Base-by-base conservation (phyloP, 345 rosid genomes). In the Lepidium africanum region DNA sequence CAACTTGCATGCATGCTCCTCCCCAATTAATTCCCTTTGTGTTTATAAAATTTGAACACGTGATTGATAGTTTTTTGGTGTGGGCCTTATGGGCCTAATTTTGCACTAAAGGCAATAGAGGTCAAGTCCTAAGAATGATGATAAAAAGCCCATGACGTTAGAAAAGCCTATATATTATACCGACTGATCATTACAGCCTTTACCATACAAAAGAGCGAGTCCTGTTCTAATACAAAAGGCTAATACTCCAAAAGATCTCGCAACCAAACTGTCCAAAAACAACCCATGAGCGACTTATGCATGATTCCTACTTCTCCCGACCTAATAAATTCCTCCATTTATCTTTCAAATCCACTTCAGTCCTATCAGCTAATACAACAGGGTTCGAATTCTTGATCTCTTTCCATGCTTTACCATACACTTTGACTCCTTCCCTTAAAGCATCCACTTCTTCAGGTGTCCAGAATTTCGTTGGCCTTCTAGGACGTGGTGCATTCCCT, bases 291-390 rank as follows among this genome's bases (percentile, higher is more conserved):
- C 9, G 7, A 10, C 23, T n/a, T 40, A 54, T 21, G 13, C 59
- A 14, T 14, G 21, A 32, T 32, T 14, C 58, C 2, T 57, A 16
- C 10, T 8, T 38, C 32, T 55, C 13, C 7, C 48, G 21, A 59
- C 17, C 49, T 5, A 27, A 1, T 3, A 30, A 15, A 23, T 62
- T 62, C 66, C 66, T 62, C 54, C 66, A 62, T 21, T 62, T 62
- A 45, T 62, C 66, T 41, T 62, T 62, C 54, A 62, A 45, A 45
- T 62, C 66, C 30, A 62, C 66, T 40, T 50, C 71, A 15, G 71
- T 52, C 38, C 62, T 62, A 10, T 32, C 53, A 10, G 21, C 27
- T 6, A 62, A 30, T 2, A 17, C 41, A 15, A 5, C 6, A 45
- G 54, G 66, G 11, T 62, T 43, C 17, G 42, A 10, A 16, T 62